These are phyloP conservation scores for Colletotrichum noveboracense DNA, from an alignment of 2,329 filamentous ascomycete species.

Conservation along the genomic window DNA sequence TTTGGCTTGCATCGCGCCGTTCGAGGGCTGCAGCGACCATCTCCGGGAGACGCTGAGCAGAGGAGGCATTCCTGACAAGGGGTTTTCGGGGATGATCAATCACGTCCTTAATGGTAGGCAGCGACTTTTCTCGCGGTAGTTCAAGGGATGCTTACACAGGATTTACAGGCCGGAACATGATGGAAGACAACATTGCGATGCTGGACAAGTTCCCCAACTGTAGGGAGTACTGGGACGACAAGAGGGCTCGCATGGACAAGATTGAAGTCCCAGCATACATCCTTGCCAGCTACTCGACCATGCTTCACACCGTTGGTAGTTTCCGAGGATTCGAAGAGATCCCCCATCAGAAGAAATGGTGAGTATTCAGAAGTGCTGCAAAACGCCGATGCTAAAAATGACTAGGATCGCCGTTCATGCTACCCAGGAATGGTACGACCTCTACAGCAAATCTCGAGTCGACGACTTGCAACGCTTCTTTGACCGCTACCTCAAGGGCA, in stretches of 20 bases:
- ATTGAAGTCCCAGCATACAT: background rate
- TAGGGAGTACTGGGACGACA: background rate
- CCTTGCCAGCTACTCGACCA: background rate
- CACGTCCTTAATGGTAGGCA: background rate
- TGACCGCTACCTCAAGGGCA: conserved; percentile 16
- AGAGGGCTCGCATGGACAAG: background rate
- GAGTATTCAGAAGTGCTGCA: background rate
- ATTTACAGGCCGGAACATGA: background rate
- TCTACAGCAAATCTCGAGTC: conserved; percentile 24
- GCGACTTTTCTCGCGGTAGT: background rate
- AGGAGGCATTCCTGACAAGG: background rate
- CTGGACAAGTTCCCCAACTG: background rate
- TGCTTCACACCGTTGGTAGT: background rate
- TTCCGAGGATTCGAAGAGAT: conserved; percentile 7
- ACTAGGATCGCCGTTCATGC: conserved; percentile 22
- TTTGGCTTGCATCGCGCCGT: background rate
- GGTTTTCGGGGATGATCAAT: background rate
- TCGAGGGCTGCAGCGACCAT: background rate
- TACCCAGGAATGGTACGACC: conserved; percentile 33
- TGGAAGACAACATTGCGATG: background rate
- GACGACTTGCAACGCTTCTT: conserved; percentile 28
- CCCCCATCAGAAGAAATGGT: conserved; percentile 3
- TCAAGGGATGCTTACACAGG: background rate
- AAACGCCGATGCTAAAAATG: background rate
- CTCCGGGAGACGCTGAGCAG: background rate